Base-by-base conservation (phyloP, 1,139 yeast species). In the Trichomonascaceae sp. region DNA sequence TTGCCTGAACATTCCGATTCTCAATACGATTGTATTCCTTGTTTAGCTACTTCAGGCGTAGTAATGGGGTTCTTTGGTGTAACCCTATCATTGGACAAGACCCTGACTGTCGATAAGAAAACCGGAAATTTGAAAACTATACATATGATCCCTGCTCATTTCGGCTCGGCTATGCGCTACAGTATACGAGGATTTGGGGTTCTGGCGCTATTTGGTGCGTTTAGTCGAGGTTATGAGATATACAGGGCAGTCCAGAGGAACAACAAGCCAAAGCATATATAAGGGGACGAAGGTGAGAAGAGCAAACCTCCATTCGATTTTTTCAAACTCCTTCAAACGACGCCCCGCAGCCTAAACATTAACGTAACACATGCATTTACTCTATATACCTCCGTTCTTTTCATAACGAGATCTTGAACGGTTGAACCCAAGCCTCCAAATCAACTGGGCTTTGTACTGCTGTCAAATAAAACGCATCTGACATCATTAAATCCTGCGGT, bases 401-500 rank as follows among this genome's bases (percentile, higher is more conserved):
- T 36, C n/a, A 36, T 4, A 47, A 36, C 8, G 49, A 24, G 30
- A 56, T 57, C 39, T 52, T 50, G 45, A 62, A 54, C 38, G 53
- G 54, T 46, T 50, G 75, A 20, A 85, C 84, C 86, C 86, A 82
- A 36, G 57, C 60, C 48, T 75, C 77, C 57, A 77, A 73, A 54
- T 81, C 81, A 51, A 67, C 74, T 1, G 61, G 56, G 3, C 78
- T 77, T 45, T 67, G 68, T 22, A 68, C 73, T 1, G 79, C 80
- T 1, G 74, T 77, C 27, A 66, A 60, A 53, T 82, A 72, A 61
- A 81, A 83, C 8, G 75, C 74, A 22, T 74, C 72, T 41, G 68
- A 68, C 38, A 53, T 54, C 52, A 82, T 67, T 36, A 86, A 70
- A 52, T 83, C 85, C 67, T 79, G 76, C 0, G 90, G 87, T 1